A percentile compares a stretch with the other conserved stretches of the same genome.
Conservation (phyloP, 192 early-diverging fungal genomes). For the Backusella australiensis region DNA sequence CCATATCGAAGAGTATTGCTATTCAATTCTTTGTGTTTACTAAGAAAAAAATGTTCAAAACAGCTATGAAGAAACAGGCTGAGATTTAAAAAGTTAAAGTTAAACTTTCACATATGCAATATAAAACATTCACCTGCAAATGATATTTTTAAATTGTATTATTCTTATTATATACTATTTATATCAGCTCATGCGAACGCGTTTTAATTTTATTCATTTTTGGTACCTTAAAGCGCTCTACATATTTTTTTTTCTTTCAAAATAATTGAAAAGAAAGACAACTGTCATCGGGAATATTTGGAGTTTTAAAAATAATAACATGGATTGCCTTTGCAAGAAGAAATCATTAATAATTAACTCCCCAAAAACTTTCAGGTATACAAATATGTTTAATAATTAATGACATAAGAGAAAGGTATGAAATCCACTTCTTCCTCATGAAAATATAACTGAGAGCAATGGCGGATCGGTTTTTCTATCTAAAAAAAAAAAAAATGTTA, state of each 20-base stretch:
- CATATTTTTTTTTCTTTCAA: neutral
- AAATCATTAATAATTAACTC: neutral
- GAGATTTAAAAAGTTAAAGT: neutral
- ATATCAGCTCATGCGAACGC: neutral
- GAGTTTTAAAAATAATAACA: neutral
- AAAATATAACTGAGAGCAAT: neutral
- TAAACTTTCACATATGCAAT: neutral
- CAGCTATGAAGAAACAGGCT: neutral
- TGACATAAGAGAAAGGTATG: neutral
- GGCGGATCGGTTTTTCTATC: neutral
- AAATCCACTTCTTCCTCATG: neutral
- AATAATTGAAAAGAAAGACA: neutral
- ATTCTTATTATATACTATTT: constrained; percentile 2
- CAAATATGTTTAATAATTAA: neutral
- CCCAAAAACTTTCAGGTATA: neutral
- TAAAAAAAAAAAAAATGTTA: neutral
- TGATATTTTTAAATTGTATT: neutral
- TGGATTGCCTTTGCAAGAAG: neutral
- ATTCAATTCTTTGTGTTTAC: neutral
- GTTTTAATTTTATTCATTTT: neutral
- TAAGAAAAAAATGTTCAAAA: neutral
- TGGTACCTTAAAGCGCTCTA: neutral
- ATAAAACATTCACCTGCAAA: neutral
- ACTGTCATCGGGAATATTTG: neutral
- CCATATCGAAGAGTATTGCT: neutral